Evolutionary conservation across 306 rosid genomes (phyloP).

Genomic region (Mimosa pudica): DNA sequence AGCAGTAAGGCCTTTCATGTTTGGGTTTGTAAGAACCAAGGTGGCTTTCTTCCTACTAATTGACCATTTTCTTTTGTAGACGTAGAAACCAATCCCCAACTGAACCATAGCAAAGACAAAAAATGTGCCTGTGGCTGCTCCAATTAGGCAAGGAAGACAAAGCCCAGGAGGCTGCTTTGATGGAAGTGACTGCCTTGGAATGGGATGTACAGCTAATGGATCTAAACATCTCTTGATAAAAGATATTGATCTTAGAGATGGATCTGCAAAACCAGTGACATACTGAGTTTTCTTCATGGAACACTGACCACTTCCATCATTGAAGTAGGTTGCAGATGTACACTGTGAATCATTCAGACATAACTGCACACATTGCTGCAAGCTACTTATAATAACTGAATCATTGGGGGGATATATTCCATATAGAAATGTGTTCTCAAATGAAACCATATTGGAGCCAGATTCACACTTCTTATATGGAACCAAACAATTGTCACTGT

Average conservation of each 20-base stretch:
- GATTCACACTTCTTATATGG: slow-evolving; percentile 49
- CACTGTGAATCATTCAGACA: slow-evolving; percentile 60
- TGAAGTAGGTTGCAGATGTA: slow-evolving; percentile 65
- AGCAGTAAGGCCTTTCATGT: slow-evolving; percentile 55
- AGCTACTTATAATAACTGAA: slow-evolving; percentile 45
- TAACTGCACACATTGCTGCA: slow-evolving; percentile 57
- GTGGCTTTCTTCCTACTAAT: slow-evolving; percentile 36
- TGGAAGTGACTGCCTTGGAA: slow-evolving; percentile 27
- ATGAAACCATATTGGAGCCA: slow-evolving; percentile 44
- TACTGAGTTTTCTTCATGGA: slow-evolving; percentile 54
- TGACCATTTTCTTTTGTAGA: slow-evolving; percentile 49
- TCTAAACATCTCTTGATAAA: slow-evolving; percentile 67
- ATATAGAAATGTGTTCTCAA: slow-evolving; percentile 50
- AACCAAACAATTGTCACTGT: slow-evolving; percentile 50
- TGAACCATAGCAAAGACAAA: slow-evolving; percentile 51
- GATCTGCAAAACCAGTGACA: slow-evolving; percentile 65
- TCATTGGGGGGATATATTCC: slow-evolving; percentile 67
- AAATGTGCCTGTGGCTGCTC: slow-evolving; percentile 62
- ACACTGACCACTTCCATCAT: slow-evolving; percentile 71
- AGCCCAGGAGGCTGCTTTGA: slow-evolving; percentile 38
- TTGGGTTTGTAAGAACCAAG: slow-evolving; percentile 41
- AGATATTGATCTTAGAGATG: slow-evolving; percentile 62
- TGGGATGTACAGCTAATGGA: slow-evolving; percentile 72
- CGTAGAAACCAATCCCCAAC: slow-evolving; percentile 55
- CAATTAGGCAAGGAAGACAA: slow-evolving; percentile 60